Evolutionary conservation across 225 moss, liverwort and hornwort species (phyloP).

Genomic region (Polytrichum commune): DNA sequence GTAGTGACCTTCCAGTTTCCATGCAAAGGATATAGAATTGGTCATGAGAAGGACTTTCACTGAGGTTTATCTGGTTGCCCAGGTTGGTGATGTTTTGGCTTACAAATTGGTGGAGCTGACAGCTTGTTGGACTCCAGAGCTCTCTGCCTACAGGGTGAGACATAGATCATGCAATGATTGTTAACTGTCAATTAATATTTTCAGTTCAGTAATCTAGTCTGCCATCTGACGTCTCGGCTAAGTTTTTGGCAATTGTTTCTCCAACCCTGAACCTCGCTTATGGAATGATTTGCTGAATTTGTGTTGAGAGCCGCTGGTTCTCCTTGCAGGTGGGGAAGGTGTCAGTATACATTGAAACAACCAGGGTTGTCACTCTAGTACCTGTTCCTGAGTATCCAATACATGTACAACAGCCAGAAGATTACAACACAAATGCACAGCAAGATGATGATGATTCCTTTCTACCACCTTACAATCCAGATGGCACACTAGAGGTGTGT

Average conservation of each 20-base stretch:
- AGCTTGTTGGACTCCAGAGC: slow-evolving; percentile 87
- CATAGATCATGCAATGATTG: background rate
- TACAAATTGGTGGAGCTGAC: slow-evolving; percentile 92
- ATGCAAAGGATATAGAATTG: too few relatives aligned
- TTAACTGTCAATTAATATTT: too few relatives aligned
- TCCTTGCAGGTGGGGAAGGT: slow-evolving; percentile 75
- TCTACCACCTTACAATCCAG: slow-evolving; percentile 59
- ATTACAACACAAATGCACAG: slow-evolving; percentile 21
- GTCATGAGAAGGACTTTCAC: too few relatives aligned
- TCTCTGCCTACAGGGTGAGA: slow-evolving; percentile 73
- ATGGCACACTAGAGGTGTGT: slow-evolving; percentile 72
- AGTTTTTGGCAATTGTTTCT: background rate
- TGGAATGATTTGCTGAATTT: background rate
- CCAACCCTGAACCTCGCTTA: background rate
- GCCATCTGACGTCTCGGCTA: too few relatives aligned
- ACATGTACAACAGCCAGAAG: slow-evolving; percentile 22
- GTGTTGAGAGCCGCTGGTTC: too few relatives aligned
- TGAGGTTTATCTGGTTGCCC: slow-evolving; percentile 10
- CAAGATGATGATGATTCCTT: slow-evolving; percentile 38
- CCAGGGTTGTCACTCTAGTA: slow-evolving; percentile 42
- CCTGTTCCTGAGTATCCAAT: slow-evolving; percentile 69
- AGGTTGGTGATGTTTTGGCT: slow-evolving; percentile 82
- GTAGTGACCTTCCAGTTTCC: too few relatives aligned
- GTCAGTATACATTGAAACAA: slow-evolving; percentile 25
- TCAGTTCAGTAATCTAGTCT: too few relatives aligned